These are phyloP conservation scores for Eimeria sp. DNA, from an alignment of 169 alveolate species.

Conservation along the genomic window DNA sequence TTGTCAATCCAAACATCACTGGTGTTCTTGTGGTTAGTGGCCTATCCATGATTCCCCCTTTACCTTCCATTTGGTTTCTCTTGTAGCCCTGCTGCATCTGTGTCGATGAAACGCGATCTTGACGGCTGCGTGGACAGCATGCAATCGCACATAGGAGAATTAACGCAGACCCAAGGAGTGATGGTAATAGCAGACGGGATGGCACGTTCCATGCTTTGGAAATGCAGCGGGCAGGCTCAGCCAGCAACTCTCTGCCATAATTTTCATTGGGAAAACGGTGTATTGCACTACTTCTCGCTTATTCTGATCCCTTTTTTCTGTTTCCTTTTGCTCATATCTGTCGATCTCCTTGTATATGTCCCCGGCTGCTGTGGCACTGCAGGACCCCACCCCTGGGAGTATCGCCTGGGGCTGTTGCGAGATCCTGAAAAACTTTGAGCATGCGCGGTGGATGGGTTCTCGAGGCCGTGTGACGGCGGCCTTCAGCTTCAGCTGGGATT, in stretches of 20 bases:
- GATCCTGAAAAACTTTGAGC: slow-evolving; percentile 87
- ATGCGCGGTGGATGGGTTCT: slow-evolving; percentile 88
- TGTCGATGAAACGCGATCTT: too few relatives aligned
- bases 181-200: background rate
- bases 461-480: slow-evolving; percentile 88
- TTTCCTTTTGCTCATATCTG: background rate
- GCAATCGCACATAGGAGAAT: background rate
- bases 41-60: background rate
- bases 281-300: background rate
- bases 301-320: background rate
- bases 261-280: background rate
- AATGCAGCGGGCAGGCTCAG: background rate
- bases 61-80: background rate
- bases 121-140: background rate
- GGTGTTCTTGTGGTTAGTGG: slow-evolving; percentile 85
- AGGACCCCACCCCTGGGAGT: slow-evolving; percentile 90
- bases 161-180: background rate
- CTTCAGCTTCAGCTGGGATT: slow-evolving; percentile 87
- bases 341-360: background rate
- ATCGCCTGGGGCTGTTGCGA: slow-evolving; percentile 90
- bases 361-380: background rate
- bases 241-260: background rate
- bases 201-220: background rate
- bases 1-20: slow-evolving; percentile 86
- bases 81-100: background rate